Percentiles rank a stretch among this genome's conserved stretches.
phyloP scores from a whole-genome alignment of 2,329 filamentous ascomycete genomes.

The Cytospora leucostoma region DNA sequence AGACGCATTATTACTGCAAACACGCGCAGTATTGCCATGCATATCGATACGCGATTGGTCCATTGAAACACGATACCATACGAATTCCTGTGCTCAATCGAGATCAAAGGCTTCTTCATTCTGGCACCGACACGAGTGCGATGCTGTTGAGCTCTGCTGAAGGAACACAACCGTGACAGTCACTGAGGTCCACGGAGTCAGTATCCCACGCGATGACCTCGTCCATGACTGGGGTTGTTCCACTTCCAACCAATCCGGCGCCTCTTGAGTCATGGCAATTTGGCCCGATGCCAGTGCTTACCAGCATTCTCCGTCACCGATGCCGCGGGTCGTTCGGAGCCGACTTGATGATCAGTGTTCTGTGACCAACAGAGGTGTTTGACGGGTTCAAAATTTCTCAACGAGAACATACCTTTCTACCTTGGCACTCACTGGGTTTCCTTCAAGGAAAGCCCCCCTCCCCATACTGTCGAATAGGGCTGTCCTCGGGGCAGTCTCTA shows the following conservation, averaged over 20 bases:
- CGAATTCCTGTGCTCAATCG: neutral
- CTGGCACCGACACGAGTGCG: too few species aligned
- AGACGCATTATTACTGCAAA: neutral
- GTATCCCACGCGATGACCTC: neutral
- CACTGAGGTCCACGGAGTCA: constrained; percentile 3
- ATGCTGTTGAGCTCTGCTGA: neutral
- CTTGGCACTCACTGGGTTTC: neutral
- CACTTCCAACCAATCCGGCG: constrained; percentile 6
- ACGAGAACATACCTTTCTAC: too few species aligned
- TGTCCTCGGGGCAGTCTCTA: constrained; percentile 4
- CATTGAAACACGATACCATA: neutral
- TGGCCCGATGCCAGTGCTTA: constrained; percentile 7
- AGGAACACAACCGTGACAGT: constrained; percentile 6
- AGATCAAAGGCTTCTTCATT: neutral
- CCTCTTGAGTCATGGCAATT: constrained; percentile 19
- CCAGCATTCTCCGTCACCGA: constrained; percentile 17
- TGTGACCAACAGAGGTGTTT: neutral
- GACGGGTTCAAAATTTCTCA: too few species aligned
- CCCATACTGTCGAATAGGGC: neutral
- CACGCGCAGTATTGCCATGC: neutral
- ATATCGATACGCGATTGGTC: neutral
- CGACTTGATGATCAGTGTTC: constrained; percentile 2
- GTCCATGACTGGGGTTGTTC: constrained; percentile 12
- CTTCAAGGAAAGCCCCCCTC: constrained; percentile 3
- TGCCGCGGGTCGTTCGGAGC: constrained; percentile 14